A percentile compares a stretch with the other conserved stretches of the same genome.
These are phyloP conservation scores for Plasmodium knowlesi DNA, from an alignment of 169 alveolate species.

Conservation along the genomic window DNA sequence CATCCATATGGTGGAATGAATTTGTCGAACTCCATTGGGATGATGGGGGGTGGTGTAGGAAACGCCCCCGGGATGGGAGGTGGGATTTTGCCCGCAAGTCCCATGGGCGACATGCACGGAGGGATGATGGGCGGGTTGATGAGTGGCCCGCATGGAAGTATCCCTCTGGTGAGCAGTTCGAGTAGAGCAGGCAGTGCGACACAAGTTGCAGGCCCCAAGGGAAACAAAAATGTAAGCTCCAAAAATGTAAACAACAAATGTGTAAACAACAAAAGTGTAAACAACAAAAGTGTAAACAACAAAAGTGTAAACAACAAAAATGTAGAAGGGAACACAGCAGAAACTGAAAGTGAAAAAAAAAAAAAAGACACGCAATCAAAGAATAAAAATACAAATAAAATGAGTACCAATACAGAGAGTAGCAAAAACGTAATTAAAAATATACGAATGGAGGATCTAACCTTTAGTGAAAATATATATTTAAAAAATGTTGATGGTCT, in stretches of 20 bases:
- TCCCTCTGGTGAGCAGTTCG: not conserved
- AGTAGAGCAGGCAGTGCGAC: not conserved
- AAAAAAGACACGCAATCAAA: not conserved
- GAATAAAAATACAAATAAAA: not conserved
- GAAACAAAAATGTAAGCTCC: not conserved
- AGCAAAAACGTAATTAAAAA: conserved; percentile 17
- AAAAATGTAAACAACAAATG: not conserved
- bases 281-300: not conserved
- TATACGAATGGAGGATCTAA: conserved; percentile 18
- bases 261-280: not conserved
- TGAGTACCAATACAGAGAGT: not conserved
- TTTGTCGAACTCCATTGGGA: conserved; percentile 13
- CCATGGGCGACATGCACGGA: not conserved
- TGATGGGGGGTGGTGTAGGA: not conserved
- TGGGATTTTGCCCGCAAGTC: not conserved
- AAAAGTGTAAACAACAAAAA: not conserved
- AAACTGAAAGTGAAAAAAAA: not conserved
- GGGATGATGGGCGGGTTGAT: not conserved
- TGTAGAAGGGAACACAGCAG: not conserved
- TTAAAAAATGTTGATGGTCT: conserved; percentile 53
- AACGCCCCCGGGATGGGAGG: not conserved
- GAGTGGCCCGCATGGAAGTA: not conserved
- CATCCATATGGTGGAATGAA: conserved; percentile 8
- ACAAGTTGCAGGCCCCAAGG: not conserved
- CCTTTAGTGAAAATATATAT: conserved; percentile 30